Evolutionary conservation across 1,284 basidiomycete genomes (phyloP), one percentile per base, ranked within the genome.

Genomic region (Hypsizygus ulmarius): DNA sequence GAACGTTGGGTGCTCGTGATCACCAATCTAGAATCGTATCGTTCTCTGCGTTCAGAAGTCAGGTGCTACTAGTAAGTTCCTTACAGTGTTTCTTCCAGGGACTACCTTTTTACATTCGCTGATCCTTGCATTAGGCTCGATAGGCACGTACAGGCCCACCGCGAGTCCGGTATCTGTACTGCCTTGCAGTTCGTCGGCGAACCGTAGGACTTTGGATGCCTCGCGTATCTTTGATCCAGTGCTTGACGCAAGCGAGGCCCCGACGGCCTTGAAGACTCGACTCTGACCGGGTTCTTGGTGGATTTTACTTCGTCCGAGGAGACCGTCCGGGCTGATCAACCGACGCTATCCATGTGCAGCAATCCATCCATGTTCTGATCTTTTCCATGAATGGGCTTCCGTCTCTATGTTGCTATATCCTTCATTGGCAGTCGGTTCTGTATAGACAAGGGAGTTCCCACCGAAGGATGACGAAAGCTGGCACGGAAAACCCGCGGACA

Each of bases 261-360:
- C 41, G 16, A 19, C 28, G 35, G 37, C 11, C 36, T 34, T 42
- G 25, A 38, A 12, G 16, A 21, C 15, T 34, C 21, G 21, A 25
- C 21, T 25, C 21, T 25, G 21, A 25, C 21, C 44, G 28, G 45
- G 30, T 43, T 46, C 27, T 18, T 36, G 27, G 30, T 40, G 25
- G 21, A 44, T 40, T 32, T 14, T 33, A 30, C 50, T 50, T 52
- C 47, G 38, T 54, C 53, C 53, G 50, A 54, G 50, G 47, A 43
- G 39, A 25, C 27, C n/a, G 12, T 29, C 38, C 37, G 27, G 29
- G 19, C 30, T 25, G 4, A 7, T 25, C 21, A 25, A 25, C 4
- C 21, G 21, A 36, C 37, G 6, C 33, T 21, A 14, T 15, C 36
- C 21, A 16, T 27, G 28, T 43, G 39, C 12, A 48, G 43, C 39